Percentiles rank a stretch among this genome's conserved stretches.
Evolutionary conservation across 2,329 filamentous ascomycete genomes (phyloP).

Genomic region (Hypoxylon sp.): DNA sequence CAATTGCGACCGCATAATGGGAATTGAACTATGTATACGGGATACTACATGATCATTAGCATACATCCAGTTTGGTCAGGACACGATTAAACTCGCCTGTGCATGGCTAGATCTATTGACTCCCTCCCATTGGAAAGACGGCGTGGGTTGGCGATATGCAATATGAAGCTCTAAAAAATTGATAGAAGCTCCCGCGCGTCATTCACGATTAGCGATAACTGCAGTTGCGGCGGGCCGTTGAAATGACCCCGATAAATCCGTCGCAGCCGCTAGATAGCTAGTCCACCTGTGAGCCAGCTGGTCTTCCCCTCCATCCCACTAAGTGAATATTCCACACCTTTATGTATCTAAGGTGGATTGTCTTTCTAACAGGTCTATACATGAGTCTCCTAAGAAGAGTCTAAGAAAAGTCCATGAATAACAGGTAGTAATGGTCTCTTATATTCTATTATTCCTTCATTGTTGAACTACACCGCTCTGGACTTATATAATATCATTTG

Average conservation of each 20-base stretch:
- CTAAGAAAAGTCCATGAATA: no score
- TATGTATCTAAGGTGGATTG: no score
- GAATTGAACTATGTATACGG: constrained; percentile 48
- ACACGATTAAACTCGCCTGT: constrained; percentile 47
- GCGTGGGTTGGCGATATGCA: constrained; percentile 15
- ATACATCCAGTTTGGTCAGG: constrained; percentile 6
- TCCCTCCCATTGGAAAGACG: constrained; percentile 27
- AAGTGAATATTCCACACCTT: neutral
- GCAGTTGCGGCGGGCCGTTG: constrained; percentile 12
- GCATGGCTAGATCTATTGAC: constrained; percentile 49
- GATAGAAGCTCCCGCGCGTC: constrained; percentile 39
- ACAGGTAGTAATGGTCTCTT: no score
- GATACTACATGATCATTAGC: constrained; percentile 49
- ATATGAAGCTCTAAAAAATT: constrained; percentile 35
- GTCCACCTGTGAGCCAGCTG: neutral
- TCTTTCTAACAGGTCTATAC: no score
- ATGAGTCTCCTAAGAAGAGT: no score
- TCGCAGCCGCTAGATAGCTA: neutral
- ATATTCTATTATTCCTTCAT: no score
- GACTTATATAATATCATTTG: no score
- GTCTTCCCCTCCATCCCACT: no score
- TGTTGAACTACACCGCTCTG: no score
- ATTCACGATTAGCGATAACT: constrained; percentile 29
- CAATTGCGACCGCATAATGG: constrained; percentile 57
- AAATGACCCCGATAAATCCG: constrained; percentile 13